phyloP scores from a whole-genome alignment of 2,329 filamentous ascomycete species.

The Fusarium sp. region DNA sequence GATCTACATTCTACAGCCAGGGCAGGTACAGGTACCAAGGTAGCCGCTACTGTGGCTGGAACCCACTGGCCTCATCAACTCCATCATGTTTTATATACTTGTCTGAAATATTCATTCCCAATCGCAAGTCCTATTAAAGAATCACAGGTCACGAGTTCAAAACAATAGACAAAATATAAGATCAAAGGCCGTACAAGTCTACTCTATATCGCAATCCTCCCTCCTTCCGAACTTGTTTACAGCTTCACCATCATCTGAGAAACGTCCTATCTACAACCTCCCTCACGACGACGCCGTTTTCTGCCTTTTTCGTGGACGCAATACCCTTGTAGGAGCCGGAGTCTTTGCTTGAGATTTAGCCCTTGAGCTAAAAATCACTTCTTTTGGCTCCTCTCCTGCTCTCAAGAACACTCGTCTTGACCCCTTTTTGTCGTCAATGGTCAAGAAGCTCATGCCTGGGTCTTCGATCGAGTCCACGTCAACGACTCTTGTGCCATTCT shows the following conservation, averaged over 20 bases:
- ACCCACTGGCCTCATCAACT: not conserved
- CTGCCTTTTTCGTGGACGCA: slow-evolving; percentile 4
- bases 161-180: not conserved
- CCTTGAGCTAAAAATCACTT: not conserved
- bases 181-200: not conserved
- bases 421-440: slow-evolving; percentile 18
- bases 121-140: not conserved
- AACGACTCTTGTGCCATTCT: slow-evolving; percentile 17
- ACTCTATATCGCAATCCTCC: not conserved
- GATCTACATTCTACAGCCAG: slow-evolving; percentile 32
- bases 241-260: not conserved
- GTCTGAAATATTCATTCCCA: not conserved
- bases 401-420: slow-evolving; percentile 24
- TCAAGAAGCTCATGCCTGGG: slow-evolving; percentile 34
- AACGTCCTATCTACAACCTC: not conserved
- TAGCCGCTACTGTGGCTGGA: slow-evolving; percentile 40
- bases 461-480: slow-evolving; percentile 33
- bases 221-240: not conserved
- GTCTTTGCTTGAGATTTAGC: not conserved
- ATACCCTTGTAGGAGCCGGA: not conserved
- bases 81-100: not conserved
- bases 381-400: slow-evolving; percentile 1
- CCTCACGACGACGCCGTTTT: not conserved
- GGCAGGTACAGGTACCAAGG: not conserved
- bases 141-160: not conserved